Evolutionary conservation across 805 yeast genomes (phyloP).

Genomic region (Barnettozyma californica): DNA sequence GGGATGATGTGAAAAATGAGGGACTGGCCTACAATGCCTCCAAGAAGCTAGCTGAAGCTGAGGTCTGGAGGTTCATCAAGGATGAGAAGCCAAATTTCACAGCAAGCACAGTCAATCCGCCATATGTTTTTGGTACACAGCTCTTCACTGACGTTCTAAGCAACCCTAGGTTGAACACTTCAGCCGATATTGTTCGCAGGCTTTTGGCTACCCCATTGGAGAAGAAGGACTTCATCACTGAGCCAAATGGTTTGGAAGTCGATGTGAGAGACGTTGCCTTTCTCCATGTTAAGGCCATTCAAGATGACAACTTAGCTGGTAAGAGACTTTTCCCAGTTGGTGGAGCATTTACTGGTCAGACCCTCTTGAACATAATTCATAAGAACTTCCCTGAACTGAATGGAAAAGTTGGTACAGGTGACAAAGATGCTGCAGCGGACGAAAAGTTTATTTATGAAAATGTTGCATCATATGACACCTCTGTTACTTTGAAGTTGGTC

Average conservation of each 20-base stretch:
- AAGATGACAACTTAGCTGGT: constrained; percentile 14
- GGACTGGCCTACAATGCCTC: constrained; percentile 47
- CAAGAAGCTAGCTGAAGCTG: constrained; percentile 54
- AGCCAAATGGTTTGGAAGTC: constrained; percentile 12
- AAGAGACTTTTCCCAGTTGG: constrained; percentile 28
- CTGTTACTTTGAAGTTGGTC: constrained; percentile 4
- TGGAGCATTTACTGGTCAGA: constrained; percentile 21
- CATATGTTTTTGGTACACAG: constrained; percentile 54
- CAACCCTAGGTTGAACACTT: constrained; percentile 33
- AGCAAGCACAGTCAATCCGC: constrained; percentile 44
- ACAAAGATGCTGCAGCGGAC: constrained; percentile 27
- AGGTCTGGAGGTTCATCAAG: constrained; percentile 49
- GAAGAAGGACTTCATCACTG: constrained; percentile 8
- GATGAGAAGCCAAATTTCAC: constrained; percentile 32
- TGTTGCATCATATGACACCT: constrained; percentile 1
- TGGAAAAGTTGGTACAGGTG: constrained; percentile 38
- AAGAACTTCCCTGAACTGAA: constrained; percentile 36
- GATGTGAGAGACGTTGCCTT: constrained; percentile 45
- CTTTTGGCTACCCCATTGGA: constrained; percentile 25
- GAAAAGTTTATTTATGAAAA: constrained; percentile 1
- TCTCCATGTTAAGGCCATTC: constrained; percentile 36
- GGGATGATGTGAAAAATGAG: constrained; percentile 37
- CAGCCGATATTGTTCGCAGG: constrained; percentile 31
- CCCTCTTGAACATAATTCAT: constrained; percentile 23
- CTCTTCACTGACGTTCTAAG: constrained; percentile 38